Evolutionary conservation across 2,329 filamentous ascomycete species (phyloP).

Genomic region (Scleromitrula shiraiana): DNA sequence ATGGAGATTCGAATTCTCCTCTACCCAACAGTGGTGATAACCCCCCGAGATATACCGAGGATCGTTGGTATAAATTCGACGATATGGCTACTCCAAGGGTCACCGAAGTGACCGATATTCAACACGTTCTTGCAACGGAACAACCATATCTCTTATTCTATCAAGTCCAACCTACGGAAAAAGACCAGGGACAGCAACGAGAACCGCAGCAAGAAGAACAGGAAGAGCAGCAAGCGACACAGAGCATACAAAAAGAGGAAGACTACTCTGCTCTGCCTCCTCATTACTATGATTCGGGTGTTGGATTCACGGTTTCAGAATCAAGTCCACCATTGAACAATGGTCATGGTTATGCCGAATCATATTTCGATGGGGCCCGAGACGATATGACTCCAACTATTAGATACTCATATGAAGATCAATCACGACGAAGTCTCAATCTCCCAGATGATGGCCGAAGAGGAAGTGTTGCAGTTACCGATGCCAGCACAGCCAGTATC

Average conservation of each 20-base stretch:
- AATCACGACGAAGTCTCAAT: constrained; percentile 39
- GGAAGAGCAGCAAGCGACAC: too few species aligned
- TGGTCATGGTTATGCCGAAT: background rate
- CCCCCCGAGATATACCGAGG: constrained; percentile 59
- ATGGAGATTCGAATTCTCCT: constrained; percentile 48
- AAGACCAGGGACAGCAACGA: too few species aligned
- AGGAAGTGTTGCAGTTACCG: constrained; percentile 43
- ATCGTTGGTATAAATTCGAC: constrained; percentile 87
- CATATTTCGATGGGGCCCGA: constrained; percentile 37
- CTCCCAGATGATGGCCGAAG: constrained; percentile 39
- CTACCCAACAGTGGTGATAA: constrained; percentile 36
- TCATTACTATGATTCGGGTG: constrained; percentile 44
- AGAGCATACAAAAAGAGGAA: constrained; percentile 15
- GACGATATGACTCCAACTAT: constrained; percentile 37
- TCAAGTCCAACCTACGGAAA: constrained; percentile 83
- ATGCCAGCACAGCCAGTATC: constrained; percentile 32
- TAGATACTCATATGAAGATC: constrained; percentile 50
- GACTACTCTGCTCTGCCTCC: constrained; percentile 40
- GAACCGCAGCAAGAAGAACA: too few species aligned
- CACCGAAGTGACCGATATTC: constrained; percentile 61
- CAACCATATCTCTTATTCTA: constrained; percentile 95
- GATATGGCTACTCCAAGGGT: constrained; percentile 71
- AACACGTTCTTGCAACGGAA: constrained; percentile 70
- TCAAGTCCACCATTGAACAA: constrained; percentile 1
- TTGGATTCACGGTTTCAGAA: constrained; percentile 16